phyloP scores from a whole-genome alignment of 257 asterid species.

The Solanum virginianum region DNA sequence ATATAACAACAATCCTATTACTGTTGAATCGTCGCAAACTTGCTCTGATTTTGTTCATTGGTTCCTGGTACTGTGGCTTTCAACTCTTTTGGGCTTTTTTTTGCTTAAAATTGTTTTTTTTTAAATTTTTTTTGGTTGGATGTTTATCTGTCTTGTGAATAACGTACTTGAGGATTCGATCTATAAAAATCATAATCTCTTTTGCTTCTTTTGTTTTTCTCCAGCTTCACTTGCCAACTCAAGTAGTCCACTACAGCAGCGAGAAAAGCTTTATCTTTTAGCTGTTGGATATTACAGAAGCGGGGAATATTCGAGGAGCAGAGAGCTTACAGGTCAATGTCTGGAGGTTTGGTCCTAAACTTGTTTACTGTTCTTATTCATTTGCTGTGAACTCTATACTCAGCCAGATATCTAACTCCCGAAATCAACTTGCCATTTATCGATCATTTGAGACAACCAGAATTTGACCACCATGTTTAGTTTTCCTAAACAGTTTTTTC shows the following conservation, averaged over 20 bases:
- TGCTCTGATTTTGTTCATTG: neutral
- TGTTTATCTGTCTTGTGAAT: neutral
- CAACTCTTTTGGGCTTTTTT: neutral
- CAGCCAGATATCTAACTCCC: neutral
- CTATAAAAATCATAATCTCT: neutral
- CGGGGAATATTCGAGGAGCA: slow-evolving; percentile 54
- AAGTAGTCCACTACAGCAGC: slow-evolving; percentile 38
- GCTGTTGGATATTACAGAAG: slow-evolving; percentile 58
- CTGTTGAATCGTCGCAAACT: neutral
- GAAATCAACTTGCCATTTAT: neutral
- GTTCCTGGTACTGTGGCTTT: neutral
- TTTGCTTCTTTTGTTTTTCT: neutral
- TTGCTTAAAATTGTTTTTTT: neutral
- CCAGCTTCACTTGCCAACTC: slow-evolving; percentile 44
- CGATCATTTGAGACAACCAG: neutral
- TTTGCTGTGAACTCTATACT: neutral
- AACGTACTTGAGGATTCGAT: neutral
- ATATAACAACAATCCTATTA: neutral
- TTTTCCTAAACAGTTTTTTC: neutral
- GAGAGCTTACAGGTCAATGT: slow-evolving; percentile 41
- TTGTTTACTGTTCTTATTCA: neutral
- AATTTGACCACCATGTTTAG: neutral
- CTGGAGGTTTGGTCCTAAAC: slow-evolving; percentile 34
- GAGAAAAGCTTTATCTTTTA: slow-evolving; percentile 60
- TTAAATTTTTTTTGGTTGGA: neutral